Conservation (phyloP, 495 filamentous ascomycete genomes). For the Talaromyces thailandensis region DNA sequence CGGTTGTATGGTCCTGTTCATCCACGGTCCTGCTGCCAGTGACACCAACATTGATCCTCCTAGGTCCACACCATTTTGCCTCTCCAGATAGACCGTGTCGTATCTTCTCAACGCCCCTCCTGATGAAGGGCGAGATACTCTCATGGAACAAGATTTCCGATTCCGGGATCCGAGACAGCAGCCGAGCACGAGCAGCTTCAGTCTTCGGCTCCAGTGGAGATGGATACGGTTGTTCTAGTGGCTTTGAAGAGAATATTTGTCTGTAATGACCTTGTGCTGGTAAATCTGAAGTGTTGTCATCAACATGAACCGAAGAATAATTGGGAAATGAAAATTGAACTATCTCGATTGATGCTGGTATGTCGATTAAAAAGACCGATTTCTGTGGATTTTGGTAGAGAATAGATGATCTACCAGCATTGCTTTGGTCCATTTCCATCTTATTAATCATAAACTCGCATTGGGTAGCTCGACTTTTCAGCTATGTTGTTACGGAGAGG, state of each 20-base stretch:
- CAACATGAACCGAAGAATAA: neutral
- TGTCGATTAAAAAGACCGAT: slow-evolving; percentile 50
- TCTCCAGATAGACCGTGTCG: slow-evolving; percentile 5
- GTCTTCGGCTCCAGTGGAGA: slow-evolving; percentile 34
- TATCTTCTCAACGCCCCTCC: slow-evolving; percentile 20
- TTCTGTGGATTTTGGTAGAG: slow-evolving; percentile 40
- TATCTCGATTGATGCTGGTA: slow-evolving; percentile 50
- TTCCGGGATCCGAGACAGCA: slow-evolving; percentile 22
- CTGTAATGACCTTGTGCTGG: neutral
- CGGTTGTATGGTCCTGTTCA: neutral
- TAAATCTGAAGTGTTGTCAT: neutral
- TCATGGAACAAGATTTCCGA: slow-evolving; percentile 22
- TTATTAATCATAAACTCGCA: neutral
- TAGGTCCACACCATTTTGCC: slow-evolving; percentile 33
- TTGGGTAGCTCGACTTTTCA: neutral
- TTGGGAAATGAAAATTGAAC: slow-evolving; percentile 12
- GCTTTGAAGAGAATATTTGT: slow-evolving; percentile 21
- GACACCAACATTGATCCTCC: slow-evolving; percentile 8
- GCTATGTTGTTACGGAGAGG: neutral
- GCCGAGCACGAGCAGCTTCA: slow-evolving; percentile 23
- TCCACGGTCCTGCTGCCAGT: neutral
- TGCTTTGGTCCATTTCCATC: neutral
- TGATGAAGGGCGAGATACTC: slow-evolving; percentile 21
- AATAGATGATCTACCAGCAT: slow-evolving; percentile 18
- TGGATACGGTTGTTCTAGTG: slow-evolving; percentile 24